Percentiles rank a stretch among this genome's conserved stretches.
phyloP scores from a whole-genome alignment of 805 yeast genomes.

The Blastobotrys muscicola region DNA sequence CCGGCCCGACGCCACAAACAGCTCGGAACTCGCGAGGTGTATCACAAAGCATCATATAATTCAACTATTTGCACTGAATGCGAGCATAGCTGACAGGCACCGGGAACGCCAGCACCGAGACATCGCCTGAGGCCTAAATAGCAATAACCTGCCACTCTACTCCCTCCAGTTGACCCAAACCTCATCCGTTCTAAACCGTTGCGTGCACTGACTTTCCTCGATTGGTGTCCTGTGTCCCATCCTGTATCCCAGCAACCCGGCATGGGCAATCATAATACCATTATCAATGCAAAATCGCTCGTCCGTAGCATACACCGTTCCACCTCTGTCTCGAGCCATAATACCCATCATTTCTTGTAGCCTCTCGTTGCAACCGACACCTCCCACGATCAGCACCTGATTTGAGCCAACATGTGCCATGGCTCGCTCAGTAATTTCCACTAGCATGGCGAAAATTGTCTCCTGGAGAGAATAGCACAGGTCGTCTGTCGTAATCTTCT shows the following conservation, averaged over 20 bases:
- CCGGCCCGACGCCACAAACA: no score
- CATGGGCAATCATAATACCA: conserved; percentile 98
- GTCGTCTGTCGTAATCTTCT: conserved; percentile 67
- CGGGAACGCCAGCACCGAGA: no score
- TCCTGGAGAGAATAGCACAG: conserved; percentile 91
- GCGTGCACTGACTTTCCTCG: conserved; percentile 76
- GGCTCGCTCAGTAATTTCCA: conserved; percentile 95
- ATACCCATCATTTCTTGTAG: conserved; percentile 93
- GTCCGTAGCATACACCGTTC: conserved; percentile 88
- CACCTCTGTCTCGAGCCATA: conserved; percentile 86
- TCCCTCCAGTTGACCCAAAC: conserved; percentile 88
- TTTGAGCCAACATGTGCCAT: conserved; percentile 92
- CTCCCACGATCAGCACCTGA: conserved; percentile 93
- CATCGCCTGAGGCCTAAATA: no score
- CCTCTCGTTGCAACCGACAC: conserved; percentile 93
- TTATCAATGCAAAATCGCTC: conserved; percentile 96
- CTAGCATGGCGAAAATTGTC: conserved; percentile 88
- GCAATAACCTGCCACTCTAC: no score
- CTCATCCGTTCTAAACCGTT: conserved; percentile 89
- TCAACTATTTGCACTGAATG: no score
- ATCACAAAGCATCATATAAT: no score
- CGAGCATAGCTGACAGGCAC: no score
- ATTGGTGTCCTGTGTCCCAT: conserved; percentile 59
- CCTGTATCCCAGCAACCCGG: conserved; percentile 79
- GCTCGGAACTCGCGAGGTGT: no score